A percentile compares a stretch with the other conserved stretches of the same genome.
Conservation (phyloP, 495 filamentous ascomycete genomes). For the Talaromyces proteolyticus region DNA sequence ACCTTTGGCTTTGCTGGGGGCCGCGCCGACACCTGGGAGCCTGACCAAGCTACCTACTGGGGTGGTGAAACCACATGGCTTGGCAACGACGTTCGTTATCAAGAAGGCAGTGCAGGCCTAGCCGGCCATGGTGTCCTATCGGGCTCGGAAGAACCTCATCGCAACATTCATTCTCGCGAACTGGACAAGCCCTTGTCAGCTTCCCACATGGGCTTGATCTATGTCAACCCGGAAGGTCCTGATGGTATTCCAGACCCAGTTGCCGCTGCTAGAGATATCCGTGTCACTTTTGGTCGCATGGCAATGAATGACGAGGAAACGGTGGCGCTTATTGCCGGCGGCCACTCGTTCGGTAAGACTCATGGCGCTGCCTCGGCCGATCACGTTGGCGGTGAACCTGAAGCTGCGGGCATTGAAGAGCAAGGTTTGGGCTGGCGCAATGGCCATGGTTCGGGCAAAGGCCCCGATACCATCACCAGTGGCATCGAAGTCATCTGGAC, state of each 20-base stretch:
- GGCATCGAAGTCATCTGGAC: constrained; percentile 73
- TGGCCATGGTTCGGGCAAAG: constrained; percentile 52
- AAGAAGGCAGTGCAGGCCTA: constrained; percentile 37
- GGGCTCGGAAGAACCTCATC: constrained; percentile 37
- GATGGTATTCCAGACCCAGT: constrained; percentile 61
- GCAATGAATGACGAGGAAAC: constrained; percentile 77
- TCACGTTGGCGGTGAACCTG: constrained; percentile 58
- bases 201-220: constrained; percentile 69
- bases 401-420: constrained; percentile 51
- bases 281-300: constrained; percentile 66
- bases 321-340: constrained; percentile 67
- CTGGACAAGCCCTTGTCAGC: constrained; percentile 59
- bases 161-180: constrained; percentile 54
- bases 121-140: constrained; percentile 35
- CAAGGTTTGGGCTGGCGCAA: constrained; percentile 67
- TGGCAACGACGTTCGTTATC: constrained; percentile 62
- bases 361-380: constrained; percentile 58
- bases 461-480: constrained; percentile 62
- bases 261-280: constrained; percentile 63
- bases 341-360: constrained; percentile 70
- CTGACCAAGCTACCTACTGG: constrained; percentile 70
- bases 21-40: constrained; percentile 62
- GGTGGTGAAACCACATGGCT: constrained; percentile 66
- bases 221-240: constrained; percentile 73
- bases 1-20: constrained; percentile 68